Evolutionary conservation across 1,284 basidiomycete genomes (phyloP).

Genomic region (Austroboletus novae-zelandiae): DNA sequence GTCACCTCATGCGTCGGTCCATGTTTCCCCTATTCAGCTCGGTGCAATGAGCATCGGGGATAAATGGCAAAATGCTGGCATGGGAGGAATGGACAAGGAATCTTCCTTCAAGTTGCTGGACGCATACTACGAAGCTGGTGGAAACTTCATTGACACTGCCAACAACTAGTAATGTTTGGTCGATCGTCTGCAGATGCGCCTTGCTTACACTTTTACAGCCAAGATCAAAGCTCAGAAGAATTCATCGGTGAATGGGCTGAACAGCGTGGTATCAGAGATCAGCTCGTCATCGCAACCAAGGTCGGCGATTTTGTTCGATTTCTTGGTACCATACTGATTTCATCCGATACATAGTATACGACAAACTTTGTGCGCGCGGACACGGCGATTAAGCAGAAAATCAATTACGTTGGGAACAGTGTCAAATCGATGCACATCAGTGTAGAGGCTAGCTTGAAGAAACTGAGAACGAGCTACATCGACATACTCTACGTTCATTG

Average conservation of each 20-base stretch:
- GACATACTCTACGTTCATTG: constrained; percentile 38
- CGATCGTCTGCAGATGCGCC: background rate
- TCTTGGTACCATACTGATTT: background rate
- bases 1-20: constrained; percentile 21
- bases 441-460: constrained; percentile 37
- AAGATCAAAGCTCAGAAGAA: constrained; percentile 40
- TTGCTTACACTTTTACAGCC: constrained; percentile 21
- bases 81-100: constrained; percentile 39
- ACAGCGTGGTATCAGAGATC: constrained; percentile 40
- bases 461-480: constrained; percentile 41
- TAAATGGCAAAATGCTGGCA: constrained; percentile 36
- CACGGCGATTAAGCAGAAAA: constrained; percentile 18
- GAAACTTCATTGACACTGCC: constrained; percentile 6
- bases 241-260: constrained; percentile 50
- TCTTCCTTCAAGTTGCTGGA: constrained; percentile 26
- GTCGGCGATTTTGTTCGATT: constrained; percentile 13
- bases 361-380: constrained; percentile 26
- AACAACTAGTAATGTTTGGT: constrained; percentile 29
- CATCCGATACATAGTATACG: constrained; percentile 31
- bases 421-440: constrained; percentile 31
- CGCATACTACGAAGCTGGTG: too few relatives aligned
- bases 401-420: constrained; percentile 37
- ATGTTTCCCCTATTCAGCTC: constrained; percentile 55
- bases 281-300: constrained; percentile 48
- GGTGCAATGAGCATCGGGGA: constrained; percentile 56